These are phyloP conservation scores for Fusarium albidum DNA, from an alignment of 2,329 filamentous ascomycete genomes.

Conservation along the genomic window DNA sequence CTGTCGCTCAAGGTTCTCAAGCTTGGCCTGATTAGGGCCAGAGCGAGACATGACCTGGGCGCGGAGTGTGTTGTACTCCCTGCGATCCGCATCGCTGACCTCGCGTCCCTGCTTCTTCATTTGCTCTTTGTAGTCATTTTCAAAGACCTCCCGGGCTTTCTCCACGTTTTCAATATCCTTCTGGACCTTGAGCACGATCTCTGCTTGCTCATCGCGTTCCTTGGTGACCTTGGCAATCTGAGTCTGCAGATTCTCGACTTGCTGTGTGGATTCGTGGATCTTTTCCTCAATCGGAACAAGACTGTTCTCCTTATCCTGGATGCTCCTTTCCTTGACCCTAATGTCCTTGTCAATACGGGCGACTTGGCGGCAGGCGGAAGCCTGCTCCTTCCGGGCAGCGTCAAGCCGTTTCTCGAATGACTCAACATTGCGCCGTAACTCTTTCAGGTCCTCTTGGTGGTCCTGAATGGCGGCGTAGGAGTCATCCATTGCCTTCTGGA, in stretches of 20 bases:
- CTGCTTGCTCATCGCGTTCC: constrained; percentile 77
- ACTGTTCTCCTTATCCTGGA: constrained; percentile 85
- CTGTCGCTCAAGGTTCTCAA: constrained; percentile 88
- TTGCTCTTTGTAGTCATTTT: constrained; percentile 84
- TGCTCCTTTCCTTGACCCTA: constrained; percentile 83
- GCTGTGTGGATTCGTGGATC: constrained; percentile 77
- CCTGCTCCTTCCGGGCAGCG: constrained; percentile 83
- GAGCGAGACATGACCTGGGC: constrained; percentile 86
- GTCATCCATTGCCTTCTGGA: constrained; percentile 91
- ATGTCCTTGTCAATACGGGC: constrained; percentile 85
- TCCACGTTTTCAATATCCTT: constrained; percentile 86
- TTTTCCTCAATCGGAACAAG: constrained; percentile 94
- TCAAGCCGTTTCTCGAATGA: constrained; percentile 84
- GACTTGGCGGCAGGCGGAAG: constrained; percentile 77
- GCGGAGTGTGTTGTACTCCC: constrained; percentile 86
- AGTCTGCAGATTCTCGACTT: constrained; percentile 72
- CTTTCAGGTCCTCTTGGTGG: constrained; percentile 93
- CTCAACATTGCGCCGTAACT: constrained; percentile 87
- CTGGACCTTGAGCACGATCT: constrained; percentile 75
- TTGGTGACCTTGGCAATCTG: constrained; percentile 76
- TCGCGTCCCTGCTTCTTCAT: constrained; percentile 88
- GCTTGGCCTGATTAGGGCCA: constrained; percentile 80
- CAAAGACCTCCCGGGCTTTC: constrained; percentile 88
- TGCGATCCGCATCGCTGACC: constrained; percentile 84
- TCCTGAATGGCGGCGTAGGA: constrained; percentile 90